phyloP scores from a whole-genome alignment of 176 grass and related monocot genomes.

The Pontederia crassipes region DNA sequence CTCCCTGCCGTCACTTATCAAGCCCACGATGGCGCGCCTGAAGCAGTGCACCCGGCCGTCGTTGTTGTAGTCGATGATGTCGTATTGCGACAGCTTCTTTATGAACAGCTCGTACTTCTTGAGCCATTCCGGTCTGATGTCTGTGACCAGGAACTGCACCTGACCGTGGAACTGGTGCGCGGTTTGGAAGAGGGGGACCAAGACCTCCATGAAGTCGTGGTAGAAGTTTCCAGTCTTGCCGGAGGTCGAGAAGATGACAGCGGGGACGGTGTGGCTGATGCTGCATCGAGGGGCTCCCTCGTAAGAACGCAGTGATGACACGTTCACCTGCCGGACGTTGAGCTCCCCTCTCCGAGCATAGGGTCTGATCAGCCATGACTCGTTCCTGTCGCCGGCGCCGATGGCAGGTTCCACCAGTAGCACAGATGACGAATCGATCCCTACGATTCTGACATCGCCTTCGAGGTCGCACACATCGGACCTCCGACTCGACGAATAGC shows the following conservation, averaged over 20 bases:
- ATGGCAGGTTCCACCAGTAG: not conserved
- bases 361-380: conserved; percentile 14
- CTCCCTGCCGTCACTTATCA: conserved; percentile 46
- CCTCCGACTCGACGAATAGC: too few relatives aligned
- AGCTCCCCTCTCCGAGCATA: conserved; percentile 34
- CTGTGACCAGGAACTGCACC: conserved; percentile 22
- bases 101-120: conserved; percentile 21
- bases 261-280: conserved; percentile 22
- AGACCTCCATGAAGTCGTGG: conserved; percentile 30
- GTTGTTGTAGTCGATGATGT: conserved; percentile 17
- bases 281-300: conserved; percentile 14
- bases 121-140: conserved; percentile 27
- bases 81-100: conserved; percentile 18
- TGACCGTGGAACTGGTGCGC: conserved; percentile 19
- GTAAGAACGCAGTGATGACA: not conserved
- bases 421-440: not conserved
- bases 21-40: conserved; percentile 16
- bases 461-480: not conserved
- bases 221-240: conserved; percentile 26
- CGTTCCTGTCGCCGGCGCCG: not conserved
- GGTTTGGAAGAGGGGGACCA: conserved; percentile 28
- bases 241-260: conserved; percentile 24
- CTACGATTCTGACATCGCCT: conserved; percentile 3
- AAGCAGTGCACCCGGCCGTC: conserved; percentile 30
- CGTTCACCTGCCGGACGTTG: conserved; percentile 8